Conservation (phyloP, 345 rosid species). For the Erysimum cheiranthoides region DNA sequence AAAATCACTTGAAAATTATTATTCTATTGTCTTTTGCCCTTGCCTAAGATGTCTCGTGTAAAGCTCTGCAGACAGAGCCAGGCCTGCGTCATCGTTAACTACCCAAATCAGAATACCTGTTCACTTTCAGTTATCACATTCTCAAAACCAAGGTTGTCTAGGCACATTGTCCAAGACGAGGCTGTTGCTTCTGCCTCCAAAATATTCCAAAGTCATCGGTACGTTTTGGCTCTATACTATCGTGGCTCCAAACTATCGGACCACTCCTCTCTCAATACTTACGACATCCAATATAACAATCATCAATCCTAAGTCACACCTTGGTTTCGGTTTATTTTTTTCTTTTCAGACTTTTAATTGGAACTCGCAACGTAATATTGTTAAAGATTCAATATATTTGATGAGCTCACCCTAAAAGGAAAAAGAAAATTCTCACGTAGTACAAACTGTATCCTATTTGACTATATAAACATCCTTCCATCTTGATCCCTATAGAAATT, state of each 20-base stretch:
- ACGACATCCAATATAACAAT: not conserved
- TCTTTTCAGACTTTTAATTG: not conserved
- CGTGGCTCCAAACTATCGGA: not conserved
- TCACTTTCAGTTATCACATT: not conserved
- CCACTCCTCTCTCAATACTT: not conserved
- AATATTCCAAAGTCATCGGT: not conserved
- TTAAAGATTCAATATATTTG: not conserved
- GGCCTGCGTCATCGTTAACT: not conserved
- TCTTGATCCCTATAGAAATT: not conserved
- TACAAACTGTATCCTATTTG: not conserved
- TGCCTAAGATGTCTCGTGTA: not conserved
- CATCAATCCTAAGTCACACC: not conserved
- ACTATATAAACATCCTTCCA: not conserved
- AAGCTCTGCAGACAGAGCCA: not conserved
- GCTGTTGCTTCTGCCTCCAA: not conserved
- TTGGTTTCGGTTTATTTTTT: not conserved
- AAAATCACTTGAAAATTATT: conserved; percentile 7
- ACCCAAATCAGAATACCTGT: not conserved
- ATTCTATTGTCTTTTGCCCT: not conserved
- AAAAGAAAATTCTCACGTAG: not conserved
- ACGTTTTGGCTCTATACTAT: not conserved
- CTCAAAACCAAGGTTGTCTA: not conserved
- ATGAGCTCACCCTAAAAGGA: not conserved
- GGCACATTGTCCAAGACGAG: conserved; percentile 6
- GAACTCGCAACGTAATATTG: not conserved